Percentiles rank a stretch among this genome's conserved stretches.
Evolutionary conservation across 768 basidiomycete genomes (phyloP).

Genomic region (Crucibulum laeve): DNA sequence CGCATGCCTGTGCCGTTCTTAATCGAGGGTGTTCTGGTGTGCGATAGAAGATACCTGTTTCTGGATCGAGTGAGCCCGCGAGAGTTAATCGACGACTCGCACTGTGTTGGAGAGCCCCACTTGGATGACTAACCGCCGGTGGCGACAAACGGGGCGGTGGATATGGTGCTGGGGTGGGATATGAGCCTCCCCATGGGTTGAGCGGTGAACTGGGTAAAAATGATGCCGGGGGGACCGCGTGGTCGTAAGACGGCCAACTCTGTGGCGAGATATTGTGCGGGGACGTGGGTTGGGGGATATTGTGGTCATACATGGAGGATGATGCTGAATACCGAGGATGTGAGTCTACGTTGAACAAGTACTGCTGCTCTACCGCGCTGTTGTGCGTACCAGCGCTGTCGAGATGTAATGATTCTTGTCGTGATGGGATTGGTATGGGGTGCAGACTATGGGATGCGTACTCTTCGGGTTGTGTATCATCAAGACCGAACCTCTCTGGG

Average conservation of each 20-base stretch:
- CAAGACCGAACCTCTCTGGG: too few species aligned
- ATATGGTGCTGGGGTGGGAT: background rate
- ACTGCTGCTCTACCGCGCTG: too few species aligned
- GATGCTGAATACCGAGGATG: background rate
- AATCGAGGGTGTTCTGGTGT: constrained; percentile 61
- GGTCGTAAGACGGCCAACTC: background rate
- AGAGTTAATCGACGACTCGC: constrained; percentile 27
- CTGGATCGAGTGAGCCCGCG: constrained; percentile 58
- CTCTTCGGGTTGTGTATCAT: too few species aligned
- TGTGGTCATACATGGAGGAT: background rate
- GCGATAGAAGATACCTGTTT: constrained; percentile 63
- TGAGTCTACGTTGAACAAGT: too few species aligned
- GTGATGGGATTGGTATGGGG: too few species aligned
- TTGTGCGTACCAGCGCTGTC: too few species aligned
- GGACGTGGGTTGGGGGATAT: background rate
- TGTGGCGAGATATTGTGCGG: background rate
- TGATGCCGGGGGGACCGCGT: background rate
- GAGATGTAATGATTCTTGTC: too few species aligned
- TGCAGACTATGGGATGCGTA: too few species aligned
- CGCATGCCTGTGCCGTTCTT: constrained; percentile 71
- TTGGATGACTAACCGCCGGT: background rate
- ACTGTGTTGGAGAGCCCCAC: background rate
- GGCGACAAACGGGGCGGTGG: background rate
- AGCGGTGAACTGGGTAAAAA: too few species aligned
- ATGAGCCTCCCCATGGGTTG: background rate